phyloP scores from a whole-genome alignment of 805 yeast species.

The Yamadazyma phyllophila region DNA sequence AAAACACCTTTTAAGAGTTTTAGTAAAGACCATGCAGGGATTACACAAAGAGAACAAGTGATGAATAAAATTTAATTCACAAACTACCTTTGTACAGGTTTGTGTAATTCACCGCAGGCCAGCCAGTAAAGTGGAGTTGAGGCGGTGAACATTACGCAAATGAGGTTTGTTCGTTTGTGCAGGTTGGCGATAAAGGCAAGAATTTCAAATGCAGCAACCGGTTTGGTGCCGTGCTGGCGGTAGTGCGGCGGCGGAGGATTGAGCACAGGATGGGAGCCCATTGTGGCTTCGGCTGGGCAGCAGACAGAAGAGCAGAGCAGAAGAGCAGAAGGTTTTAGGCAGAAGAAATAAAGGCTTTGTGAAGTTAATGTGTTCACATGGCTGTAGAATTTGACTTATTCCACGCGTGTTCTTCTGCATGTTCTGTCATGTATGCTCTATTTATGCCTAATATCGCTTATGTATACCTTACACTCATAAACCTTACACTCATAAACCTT shows the following conservation, averaged over 20 bases:
- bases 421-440: too few species aligned
- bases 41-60: neutral
- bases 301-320: too few species aligned
- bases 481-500: too few species aligned
- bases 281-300: too few species aligned
- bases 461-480: too few species aligned
- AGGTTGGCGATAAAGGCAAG: neutral
- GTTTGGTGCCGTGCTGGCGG: neutral
- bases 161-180: neutral
- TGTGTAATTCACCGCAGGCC: neutral
- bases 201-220: neutral
- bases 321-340: too few species aligned
- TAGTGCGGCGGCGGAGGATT: neutral
- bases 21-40: neutral
- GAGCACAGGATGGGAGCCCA: neutral
- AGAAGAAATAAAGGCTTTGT: too few species aligned
- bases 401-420: too few species aligned
- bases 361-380: too few species aligned
- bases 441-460: too few species aligned
- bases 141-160: neutral
- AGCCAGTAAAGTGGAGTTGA: neutral
- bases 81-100: neutral
- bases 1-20: neutral
- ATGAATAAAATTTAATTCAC: neutral
- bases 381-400: too few species aligned